Evolutionary conservation across 2,329 filamentous ascomycete genomes (phyloP).

Genomic region (Blumeria graminis): DNA sequence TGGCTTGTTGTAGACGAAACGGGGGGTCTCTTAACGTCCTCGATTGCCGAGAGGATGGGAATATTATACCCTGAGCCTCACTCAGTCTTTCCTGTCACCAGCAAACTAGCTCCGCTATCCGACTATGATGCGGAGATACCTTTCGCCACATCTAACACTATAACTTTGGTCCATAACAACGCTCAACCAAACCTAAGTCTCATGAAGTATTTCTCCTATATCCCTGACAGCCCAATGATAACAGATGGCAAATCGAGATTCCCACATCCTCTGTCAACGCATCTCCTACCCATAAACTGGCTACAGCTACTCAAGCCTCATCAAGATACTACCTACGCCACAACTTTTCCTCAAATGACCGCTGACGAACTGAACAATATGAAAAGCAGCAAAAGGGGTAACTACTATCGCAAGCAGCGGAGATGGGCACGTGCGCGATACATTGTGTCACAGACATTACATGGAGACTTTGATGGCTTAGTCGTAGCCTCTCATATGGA

Average conservation of each 20-base stretch:
- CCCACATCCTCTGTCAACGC: slow-evolving; percentile 54
- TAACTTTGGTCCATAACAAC: slow-evolving; percentile 60
- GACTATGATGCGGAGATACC: slow-evolving; percentile 1
- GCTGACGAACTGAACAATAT: slow-evolving; percentile 38
- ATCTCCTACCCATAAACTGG: slow-evolving; percentile 74
- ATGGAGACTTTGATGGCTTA: slow-evolving; percentile 61
- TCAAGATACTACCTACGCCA: slow-evolving; percentile 47
- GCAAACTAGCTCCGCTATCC: not conserved
- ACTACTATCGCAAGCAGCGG: slow-evolving; percentile 71
- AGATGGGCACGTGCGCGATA: slow-evolving; percentile 51
- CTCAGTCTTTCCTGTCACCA: not conserved
- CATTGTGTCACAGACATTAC: slow-evolving; percentile 50
- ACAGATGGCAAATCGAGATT: slow-evolving; percentile 23
- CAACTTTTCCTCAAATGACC: slow-evolving; percentile 33
- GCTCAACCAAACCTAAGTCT: slow-evolving; percentile 70
- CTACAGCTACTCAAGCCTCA: slow-evolving; percentile 64
- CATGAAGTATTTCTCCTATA: slow-evolving; percentile 75
- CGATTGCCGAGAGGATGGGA: slow-evolving; percentile 46
- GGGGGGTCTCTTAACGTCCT: slow-evolving; percentile 42
- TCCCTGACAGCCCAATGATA: slow-evolving; percentile 20
- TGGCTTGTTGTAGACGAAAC: slow-evolving; percentile 50
- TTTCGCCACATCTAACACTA: slow-evolving; percentile 31
- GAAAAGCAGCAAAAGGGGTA: slow-evolving; percentile 64
- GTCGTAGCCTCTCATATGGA: slow-evolving; percentile 69
- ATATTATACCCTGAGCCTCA: slow-evolving; percentile 24